Base-by-base conservation (phyloP, 1,139 yeast species). In the Suhomyces bribrorum region DNA sequence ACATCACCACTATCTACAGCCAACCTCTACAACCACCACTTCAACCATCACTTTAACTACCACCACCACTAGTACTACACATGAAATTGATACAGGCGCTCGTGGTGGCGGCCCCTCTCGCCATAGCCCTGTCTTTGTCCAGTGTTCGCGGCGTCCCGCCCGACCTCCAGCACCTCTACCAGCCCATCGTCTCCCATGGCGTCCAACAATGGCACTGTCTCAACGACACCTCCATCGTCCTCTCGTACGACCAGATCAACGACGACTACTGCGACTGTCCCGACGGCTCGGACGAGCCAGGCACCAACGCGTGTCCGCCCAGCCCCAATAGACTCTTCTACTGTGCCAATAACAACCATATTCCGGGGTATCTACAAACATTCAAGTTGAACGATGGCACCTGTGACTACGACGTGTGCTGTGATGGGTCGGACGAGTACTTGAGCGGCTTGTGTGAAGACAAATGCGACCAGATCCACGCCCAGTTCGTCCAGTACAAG, bases 251-350 rank as follows among this genome's bases (percentile, higher is more conserved):
- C 31, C 86, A 83, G 54, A 75, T 92, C 49, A 90, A 92, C 56
- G 97, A 92, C 57, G 84, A 89, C 52, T 83, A 76, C 53, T 90
- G 97, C 61, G 98, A 92, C 57, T 92, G 98, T 65, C 97, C 97
- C 0, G 98, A 92, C 62, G 98, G 98, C 0, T 83, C 94, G 3
- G 98, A 92, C 61, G 98, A 92, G 59, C 97, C 97, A 0, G 97
- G 97, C 0, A 92, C 97, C 1, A 72, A 85, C 37, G 97, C 97
- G 0, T 92, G 97, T 59, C 66, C 63, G 1, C 55, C 45, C 36
- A 49, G 50, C 5, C 46, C 64, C 1, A 68, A 70, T 11, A 72
- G 73, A 11, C 46, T 48, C 34, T 92, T 89, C 53, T 89, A 80
- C 60, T 92, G 98, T 63, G 76, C 65, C 16, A 94, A 94, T 53